phyloP scores from a whole-genome alignment of 495 filamentous ascomycete species.

The Tuber brumale region DNA sequence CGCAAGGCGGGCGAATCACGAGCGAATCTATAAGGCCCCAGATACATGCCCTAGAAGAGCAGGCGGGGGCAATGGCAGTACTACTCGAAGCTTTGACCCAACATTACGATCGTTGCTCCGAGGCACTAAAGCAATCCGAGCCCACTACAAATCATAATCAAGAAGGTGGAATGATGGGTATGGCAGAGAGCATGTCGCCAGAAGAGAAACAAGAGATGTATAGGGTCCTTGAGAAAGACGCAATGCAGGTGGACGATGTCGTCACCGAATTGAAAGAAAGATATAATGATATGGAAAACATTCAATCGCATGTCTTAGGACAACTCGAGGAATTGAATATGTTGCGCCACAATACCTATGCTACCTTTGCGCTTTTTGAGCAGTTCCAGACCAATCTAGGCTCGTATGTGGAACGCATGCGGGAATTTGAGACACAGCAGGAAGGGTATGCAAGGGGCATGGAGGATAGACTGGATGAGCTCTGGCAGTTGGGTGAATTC shows the following conservation, averaged over 20 bases:
- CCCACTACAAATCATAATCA: conserved; percentile 59
- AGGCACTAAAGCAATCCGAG: conserved; percentile 85
- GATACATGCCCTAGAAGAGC: conserved; percentile 64
- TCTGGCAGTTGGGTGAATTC: conserved; percentile 64
- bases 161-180: conserved; percentile 52
- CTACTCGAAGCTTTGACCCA: conserved; percentile 73
- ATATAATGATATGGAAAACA: conserved; percentile 66
- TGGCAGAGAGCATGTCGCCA: conserved; percentile 63
- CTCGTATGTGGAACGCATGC: conserved; percentile 60
- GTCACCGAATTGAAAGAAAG: conserved; percentile 73
- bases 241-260: conserved; percentile 81
- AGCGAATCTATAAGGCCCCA: conserved; percentile 55
- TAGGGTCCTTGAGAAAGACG: conserved; percentile 72
- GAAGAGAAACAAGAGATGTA: conserved; percentile 79
- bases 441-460: conserved; percentile 65
- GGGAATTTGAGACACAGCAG: conserved; percentile 69
- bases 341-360: conserved; percentile 48
- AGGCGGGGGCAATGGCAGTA: conserved; percentile 77
- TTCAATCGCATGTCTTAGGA: conserved; percentile 54
- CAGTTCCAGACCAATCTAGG: conserved; percentile 59
- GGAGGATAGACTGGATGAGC: conserved; percentile 59
- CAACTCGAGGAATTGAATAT: conserved; percentile 52
- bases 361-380: conserved; percentile 61
- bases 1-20: conserved; percentile 40
- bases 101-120: conserved; percentile 93